phyloP scores from a whole-genome alignment of 1,139 yeast genomes.

The Geotrichum klebahnii region DNA sequence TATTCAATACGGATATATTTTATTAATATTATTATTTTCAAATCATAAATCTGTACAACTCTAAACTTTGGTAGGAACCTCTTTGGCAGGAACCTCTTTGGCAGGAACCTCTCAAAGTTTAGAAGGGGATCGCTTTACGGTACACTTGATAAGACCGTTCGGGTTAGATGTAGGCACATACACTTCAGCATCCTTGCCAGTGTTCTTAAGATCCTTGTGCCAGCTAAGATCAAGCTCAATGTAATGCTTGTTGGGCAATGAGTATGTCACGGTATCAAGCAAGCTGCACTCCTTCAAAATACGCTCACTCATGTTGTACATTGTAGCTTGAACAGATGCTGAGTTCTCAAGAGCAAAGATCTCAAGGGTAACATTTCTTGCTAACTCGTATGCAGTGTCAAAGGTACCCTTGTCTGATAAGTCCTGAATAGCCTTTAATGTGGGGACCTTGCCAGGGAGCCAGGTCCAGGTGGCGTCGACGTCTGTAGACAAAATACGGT shows the following conservation, averaged over 20 bases:
- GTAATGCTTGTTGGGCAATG: conserved; percentile 87
- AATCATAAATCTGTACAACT: too few species aligned
- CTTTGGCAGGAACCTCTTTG: too few species aligned
- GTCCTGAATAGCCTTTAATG: conserved; percentile 49
- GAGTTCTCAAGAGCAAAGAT: conserved; percentile 81
- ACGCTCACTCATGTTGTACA: conserved; percentile 82
- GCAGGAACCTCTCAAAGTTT: too few species aligned
- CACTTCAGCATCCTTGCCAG: conserved; percentile 60
- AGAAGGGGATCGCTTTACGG: conserved; percentile 57
- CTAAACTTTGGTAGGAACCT: too few species aligned
- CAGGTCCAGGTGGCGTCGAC: conserved; percentile 73
- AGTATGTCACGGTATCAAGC: conserved; percentile 62
- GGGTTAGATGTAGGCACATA: conserved; percentile 91
- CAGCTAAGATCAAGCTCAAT: conserved; percentile 72
- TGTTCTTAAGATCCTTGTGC: conserved; percentile 70
- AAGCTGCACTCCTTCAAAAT: conserved; percentile 58
- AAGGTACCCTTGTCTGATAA: conserved; percentile 58
- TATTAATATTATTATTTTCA: too few species aligned
- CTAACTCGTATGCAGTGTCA: conserved; percentile 57
- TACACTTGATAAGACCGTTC: conserved; percentile 81
- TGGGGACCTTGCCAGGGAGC: conserved; percentile 49
- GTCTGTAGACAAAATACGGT: conserved; percentile 84
- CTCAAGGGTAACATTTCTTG: conserved; percentile 66
- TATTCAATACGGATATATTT: too few species aligned
- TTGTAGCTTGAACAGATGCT: conserved; percentile 89